Base-by-base conservation (phyloP, 345 rosid genomes). In the Corchorus olitorius region DNA sequence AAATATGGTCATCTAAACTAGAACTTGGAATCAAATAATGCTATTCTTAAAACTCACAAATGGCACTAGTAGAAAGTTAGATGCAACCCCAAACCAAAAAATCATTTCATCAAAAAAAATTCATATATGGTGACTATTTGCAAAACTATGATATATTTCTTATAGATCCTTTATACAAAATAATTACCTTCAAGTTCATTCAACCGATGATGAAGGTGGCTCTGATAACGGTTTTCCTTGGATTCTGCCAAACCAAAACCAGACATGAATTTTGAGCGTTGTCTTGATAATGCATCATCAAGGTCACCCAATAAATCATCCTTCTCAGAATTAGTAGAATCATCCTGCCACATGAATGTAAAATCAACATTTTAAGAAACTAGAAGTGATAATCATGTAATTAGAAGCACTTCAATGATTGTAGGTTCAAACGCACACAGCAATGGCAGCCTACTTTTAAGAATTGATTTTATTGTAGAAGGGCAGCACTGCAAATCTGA, bases 171-270 rank as follows among this genome's bases (percentile, higher is more conserved):
- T 73, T 37, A 33, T 3, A 55, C 77, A 73, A 49, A 74, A 76
- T 53, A 56, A 9, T 41, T 81, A 95, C 99, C 99, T 97, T 94
- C 91, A 41, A 97, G 95, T 81, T 94, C 92, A 60, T 82, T 84
- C 77, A 94, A 63, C 2, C 99, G 94, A 86, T 91, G 94, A 56
- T 81, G 82, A 79, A 89, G 80, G 76, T 73, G 95, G 87, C 85
- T 86, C 65, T 83, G 89, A 72, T 82, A 73, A 76, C 90, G 89
- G 62, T 70, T 89, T 65, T 90, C 91, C 72, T 79, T 73, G 12
- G 85, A 79, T n/a, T 92, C 87, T 4, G 75, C 33, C 85, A 97
- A 81, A 58, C 83, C 81, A 77, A 77, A 82, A 58, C 93, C 90
- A 17, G 94, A 88, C 79, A 81, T 84, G 85, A 81, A 86, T 68